A percentile compares a stretch with the other conserved stretches of the same genome.
Evolutionary conservation across 768 basidiomycete species (phyloP).

Genomic region (Lactarius indigo): DNA sequence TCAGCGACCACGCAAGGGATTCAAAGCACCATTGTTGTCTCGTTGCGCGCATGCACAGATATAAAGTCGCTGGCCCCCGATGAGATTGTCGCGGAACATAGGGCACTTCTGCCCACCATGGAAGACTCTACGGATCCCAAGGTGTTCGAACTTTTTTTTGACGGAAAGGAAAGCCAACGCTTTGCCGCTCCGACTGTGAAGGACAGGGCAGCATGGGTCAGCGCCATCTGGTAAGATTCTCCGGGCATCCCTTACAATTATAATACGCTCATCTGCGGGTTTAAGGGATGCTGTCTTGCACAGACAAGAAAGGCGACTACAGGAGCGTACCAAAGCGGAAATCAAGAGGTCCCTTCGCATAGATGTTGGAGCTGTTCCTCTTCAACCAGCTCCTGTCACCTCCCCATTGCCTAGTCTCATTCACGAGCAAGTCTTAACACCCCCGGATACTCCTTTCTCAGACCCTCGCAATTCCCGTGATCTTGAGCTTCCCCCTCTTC

Average conservation of each 20-base stretch:
- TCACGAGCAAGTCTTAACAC: neutral
- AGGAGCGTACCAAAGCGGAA: slow-evolving; percentile 24
- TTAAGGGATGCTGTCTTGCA: slow-evolving; percentile 58
- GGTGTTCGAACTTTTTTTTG: slow-evolving; percentile 64
- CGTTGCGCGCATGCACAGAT: slow-evolving; percentile 53
- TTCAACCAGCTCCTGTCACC: neutral
- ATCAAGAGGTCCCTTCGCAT: slow-evolving; percentile 26
- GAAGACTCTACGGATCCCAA: slow-evolving; percentile 43
- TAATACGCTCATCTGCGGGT: neutral
- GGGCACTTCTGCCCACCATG: slow-evolving; percentile 37
- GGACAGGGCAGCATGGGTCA: slow-evolving; percentile 71
- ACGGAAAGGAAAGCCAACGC: slow-evolving; percentile 48
- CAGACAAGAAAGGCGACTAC: slow-evolving; percentile 30
- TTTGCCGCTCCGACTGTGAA: slow-evolving; percentile 60
- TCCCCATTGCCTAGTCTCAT: neutral
- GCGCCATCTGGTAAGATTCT: slow-evolving; percentile 60
- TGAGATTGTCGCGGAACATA: slow-evolving; percentile 45
- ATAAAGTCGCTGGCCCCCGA: slow-evolving; percentile 52
- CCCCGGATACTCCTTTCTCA: neutral
- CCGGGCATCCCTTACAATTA: neutral
- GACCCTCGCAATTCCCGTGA: neutral
- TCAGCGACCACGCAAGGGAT: slow-evolving; percentile 42
- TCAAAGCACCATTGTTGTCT: slow-evolving; percentile 44
- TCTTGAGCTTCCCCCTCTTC: neutral
- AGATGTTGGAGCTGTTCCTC: slow-evolving; percentile 5